Conservation (phyloP, 116 monocot species). For the Cymodocea nodosa region DNA sequence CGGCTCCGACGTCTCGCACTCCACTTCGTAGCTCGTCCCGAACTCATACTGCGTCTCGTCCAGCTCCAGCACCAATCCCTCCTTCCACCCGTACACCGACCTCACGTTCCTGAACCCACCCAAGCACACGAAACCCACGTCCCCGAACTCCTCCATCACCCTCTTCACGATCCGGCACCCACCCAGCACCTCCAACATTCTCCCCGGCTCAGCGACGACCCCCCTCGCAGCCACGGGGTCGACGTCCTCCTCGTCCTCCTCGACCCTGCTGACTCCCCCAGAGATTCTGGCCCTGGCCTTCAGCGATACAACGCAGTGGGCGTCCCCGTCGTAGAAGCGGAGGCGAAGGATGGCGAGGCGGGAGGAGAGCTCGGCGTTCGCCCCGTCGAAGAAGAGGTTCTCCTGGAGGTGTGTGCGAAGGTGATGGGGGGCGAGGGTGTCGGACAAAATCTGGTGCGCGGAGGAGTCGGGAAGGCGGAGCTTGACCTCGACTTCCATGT, state of each 20-base stretch:
- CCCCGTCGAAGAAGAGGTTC: constrained; percentile 81
- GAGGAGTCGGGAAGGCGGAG: constrained; percentile 65
- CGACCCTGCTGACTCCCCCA: constrained; percentile 81
- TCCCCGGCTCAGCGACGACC: constrained; percentile 41
- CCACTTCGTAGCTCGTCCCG: constrained; percentile 76
- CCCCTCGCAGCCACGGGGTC: constrained; percentile 51
- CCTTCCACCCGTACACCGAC: constrained; percentile 70
- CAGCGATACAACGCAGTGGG: constrained; percentile 80
- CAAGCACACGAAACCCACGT: constrained; percentile 35
- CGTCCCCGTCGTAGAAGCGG: constrained; percentile 72
- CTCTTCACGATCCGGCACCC: constrained; percentile 36
- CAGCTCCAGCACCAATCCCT: constrained; percentile 65
- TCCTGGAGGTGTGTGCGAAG: constrained; percentile 80
- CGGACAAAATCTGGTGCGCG: constrained; percentile 71
- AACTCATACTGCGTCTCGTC: constrained; percentile 83
- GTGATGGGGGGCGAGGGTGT: constrained; percentile 46
- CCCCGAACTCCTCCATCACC: constrained; percentile 36
- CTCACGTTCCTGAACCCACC: constrained; percentile 90
- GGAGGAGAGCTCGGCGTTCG: constrained; percentile 45
- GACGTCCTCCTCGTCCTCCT: constrained; percentile 88
- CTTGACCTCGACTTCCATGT: constrained; percentile 96
- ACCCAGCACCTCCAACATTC: constrained; percentile 15
- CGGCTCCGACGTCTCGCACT: constrained; percentile 80
- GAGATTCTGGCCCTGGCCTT: constrained; percentile 49
- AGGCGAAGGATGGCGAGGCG: constrained; percentile 56